These are phyloP conservation scores for Salvia splendens DNA, from an alignment of 257 asterid genomes.

Conservation along the genomic window DNA sequence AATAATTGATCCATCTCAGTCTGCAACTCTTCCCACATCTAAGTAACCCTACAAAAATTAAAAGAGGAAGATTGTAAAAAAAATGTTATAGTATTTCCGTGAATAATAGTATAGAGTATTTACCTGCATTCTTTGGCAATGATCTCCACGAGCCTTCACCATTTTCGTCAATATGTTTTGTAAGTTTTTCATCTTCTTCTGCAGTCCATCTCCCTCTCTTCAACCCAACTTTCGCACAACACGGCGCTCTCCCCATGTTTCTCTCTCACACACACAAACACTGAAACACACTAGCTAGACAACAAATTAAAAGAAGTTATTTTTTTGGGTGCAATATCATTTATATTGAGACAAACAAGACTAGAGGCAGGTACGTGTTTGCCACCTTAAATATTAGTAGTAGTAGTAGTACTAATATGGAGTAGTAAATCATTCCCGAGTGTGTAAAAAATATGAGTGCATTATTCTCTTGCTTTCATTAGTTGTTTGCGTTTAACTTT, in stretches of 20 bases:
- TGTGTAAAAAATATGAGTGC: background rate
- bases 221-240: slow-evolving; percentile 85
- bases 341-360: slow-evolving; percentile 7
- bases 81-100: background rate
- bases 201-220: slow-evolving; percentile 85
- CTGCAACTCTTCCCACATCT: slow-evolving; percentile 95
- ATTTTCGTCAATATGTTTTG: slow-evolving; percentile 54
- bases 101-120: background rate
- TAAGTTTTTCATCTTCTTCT: slow-evolving; percentile 73
- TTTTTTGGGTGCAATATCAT: background rate
- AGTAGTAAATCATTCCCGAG: no score
- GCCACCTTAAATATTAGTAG: background rate
- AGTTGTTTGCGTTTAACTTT: slow-evolving; percentile 16
- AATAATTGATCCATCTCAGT: slow-evolving; percentile 82
- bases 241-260: slow-evolving; percentile 80
- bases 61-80: background rate
- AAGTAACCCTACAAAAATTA: slow-evolving; percentile 44
- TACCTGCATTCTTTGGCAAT: slow-evolving; percentile 90
- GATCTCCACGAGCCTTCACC: slow-evolving; percentile 97
- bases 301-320: background rate
- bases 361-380: background rate
- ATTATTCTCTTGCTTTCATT: background rate
- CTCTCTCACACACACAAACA: no score
- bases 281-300: background rate
- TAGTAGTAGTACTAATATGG: no score